Base-by-base conservation (phyloP, 495 filamentous ascomycete species). In the Aspergillus sclerotiicarbonarius region DNA sequence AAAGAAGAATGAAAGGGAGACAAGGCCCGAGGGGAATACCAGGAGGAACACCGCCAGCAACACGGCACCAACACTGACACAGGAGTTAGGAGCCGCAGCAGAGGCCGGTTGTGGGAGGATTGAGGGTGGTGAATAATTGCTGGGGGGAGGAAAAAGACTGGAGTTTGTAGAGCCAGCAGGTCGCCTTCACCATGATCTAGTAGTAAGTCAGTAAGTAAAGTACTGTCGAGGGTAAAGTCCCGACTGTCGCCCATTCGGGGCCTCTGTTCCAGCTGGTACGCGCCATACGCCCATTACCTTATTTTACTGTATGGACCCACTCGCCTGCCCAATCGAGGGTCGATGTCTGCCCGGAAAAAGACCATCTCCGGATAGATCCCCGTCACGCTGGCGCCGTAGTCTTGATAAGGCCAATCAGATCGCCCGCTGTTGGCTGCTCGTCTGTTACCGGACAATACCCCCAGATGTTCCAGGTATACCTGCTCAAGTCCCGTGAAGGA, bases 81-180 rank as follows among this genome's bases (percentile, higher is more conserved):
- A 35, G 13, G 33, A 9, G 9, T 10, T 9, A 4, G 13, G 3
- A 9, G 33, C 33, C 3, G 8, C 54, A 53, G 58, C 62, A 62
- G 61, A 63, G 64, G 46, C 58, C 67, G 46, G 69, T 71, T 25
- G 25, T 25, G 25, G 25, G 25, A 25, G 48, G 67, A 68, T 48
- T 69, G 70, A 53, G 62, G 45, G 52, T 55, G 63, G 53, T 74
- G 56, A 56, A 61, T 59, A 56, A 25, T 25, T 25, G 63, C 46
- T 59, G 51, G 57, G 62, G 41, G 46, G 58, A 54, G 53, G 53
- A 62, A 52, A 59, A 57, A 63, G 56, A 65, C 60, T 67, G 64
- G 59, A 70, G 64, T 73, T 68, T 71, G 66, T 65, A 67, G 56
- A 60, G 51, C 62, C 60, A 37, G 53, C 45, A 57, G 56, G 60